Evolutionary conservation across 495 filamentous ascomycete genomes (phyloP).

Genomic region (Aspergillus heteromorphus): DNA sequence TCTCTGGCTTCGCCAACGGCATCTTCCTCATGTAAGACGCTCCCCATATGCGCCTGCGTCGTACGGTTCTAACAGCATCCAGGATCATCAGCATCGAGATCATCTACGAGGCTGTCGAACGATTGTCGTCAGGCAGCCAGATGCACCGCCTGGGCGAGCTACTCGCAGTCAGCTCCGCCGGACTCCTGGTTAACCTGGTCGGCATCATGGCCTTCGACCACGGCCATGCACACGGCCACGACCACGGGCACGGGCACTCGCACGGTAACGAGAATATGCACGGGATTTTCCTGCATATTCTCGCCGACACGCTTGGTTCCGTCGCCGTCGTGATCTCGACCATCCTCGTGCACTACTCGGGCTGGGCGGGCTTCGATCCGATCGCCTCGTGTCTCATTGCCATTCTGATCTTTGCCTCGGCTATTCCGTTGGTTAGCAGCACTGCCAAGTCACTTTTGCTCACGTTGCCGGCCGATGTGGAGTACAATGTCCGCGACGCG

Average conservation of each 20-base stretch:
- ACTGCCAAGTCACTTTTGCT: constrained; percentile 77
- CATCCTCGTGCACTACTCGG: constrained; percentile 73
- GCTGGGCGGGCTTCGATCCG: constrained; percentile 94
- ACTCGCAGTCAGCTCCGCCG: constrained; percentile 77
- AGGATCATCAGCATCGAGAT: constrained; percentile 95
- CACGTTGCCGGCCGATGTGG: constrained; percentile 75
- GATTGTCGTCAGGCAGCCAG: constrained; percentile 72
- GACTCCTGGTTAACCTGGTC: constrained; percentile 83
- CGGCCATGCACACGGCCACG: constrained; percentile 53
- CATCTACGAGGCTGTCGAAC: constrained; percentile 87
- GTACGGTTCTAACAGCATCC: constrained; percentile 32
- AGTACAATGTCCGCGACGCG: constrained; percentile 83
- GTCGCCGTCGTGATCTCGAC: constrained; percentile 93
- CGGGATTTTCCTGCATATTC: constrained; percentile 94
- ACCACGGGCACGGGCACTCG: constrained; percentile 60
- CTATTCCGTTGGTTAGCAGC: constrained; percentile 80
- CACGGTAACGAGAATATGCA: constrained; percentile 98
- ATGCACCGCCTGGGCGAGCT: constrained; percentile 83
- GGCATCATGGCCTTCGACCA: constrained; percentile 85
- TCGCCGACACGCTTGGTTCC: constrained; percentile 91
- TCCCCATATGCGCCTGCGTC: too few relatives aligned
- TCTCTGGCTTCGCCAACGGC: constrained; percentile 95
- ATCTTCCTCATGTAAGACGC: constrained; percentile 91
- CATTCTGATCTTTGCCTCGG: constrained; percentile 81
- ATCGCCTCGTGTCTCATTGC: constrained; percentile 92